These are phyloP conservation scores for Kalmanozyma brasiliensis DNA, from an alignment of 1,284 basidiomycete genomes.

Conservation along the genomic window DNA sequence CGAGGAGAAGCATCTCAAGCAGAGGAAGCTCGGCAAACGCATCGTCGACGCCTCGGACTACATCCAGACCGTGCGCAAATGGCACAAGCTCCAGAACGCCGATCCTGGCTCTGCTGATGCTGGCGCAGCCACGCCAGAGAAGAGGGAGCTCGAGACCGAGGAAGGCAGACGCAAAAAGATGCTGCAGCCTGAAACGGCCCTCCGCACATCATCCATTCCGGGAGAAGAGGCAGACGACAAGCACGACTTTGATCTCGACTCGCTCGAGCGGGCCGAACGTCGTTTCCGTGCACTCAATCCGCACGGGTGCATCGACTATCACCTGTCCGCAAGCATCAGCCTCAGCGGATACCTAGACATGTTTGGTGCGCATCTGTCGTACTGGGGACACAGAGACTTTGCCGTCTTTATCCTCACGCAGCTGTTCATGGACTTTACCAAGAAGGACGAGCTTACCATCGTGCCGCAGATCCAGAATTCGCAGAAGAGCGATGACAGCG, in stretches of 20 bases:
- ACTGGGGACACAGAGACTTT: constrained; percentile 61
- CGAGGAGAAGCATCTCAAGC: constrained; percentile 11
- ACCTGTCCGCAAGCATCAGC: constrained; percentile 34
- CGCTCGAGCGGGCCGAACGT: constrained; percentile 39
- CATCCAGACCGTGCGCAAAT: constrained; percentile 38
- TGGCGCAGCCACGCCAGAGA: constrained; percentile 2
- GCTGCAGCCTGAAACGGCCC: constrained; percentile 20
- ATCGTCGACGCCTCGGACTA: constrained; percentile 33
- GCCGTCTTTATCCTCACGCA: constrained; percentile 60
- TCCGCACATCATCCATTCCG: constrained; percentile 7
- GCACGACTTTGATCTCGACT: constrained; percentile 28
- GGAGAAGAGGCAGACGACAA: constrained; percentile 14
- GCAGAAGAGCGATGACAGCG: constrained; percentile 20
- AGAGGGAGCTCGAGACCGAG: constrained; percentile 13
- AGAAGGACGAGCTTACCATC: constrained; percentile 24
- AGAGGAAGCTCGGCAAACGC: constrained; percentile 16
- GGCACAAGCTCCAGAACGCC: constrained; percentile 25
- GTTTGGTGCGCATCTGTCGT: constrained; percentile 58
- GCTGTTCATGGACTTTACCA: constrained; percentile 51
- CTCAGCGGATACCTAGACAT: constrained; percentile 57
- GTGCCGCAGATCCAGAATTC: constrained; percentile 30
- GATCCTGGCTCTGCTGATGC: neutral
- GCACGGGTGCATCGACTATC: constrained; percentile 64
- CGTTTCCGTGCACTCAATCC: constrained; percentile 63
- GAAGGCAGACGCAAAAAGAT: constrained; percentile 20